A percentile compares a stretch with the other conserved stretches of the same genome.
phyloP scores from a whole-genome alignment of 163 green algal genomes.

The Volvox carteri region DNA sequence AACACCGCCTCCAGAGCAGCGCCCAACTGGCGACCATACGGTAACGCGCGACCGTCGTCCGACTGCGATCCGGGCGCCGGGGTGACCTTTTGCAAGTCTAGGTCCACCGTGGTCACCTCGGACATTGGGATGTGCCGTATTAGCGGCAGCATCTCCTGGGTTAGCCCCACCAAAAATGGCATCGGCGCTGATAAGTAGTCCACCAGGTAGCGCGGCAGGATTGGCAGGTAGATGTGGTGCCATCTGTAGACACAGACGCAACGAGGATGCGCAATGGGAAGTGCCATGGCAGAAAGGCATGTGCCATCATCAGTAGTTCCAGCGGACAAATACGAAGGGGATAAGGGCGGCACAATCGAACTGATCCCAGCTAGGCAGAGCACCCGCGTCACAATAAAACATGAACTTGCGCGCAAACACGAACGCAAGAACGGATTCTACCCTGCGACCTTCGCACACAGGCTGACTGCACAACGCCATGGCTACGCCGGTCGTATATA shows the following conservation, averaged over 20 bases:
- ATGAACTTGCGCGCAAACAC: no score
- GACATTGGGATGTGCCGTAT: slow-evolving; percentile 77
- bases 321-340: no score
- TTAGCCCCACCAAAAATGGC: slow-evolving; percentile 88
- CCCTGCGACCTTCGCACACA: no score
- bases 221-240: slow-evolving; percentile 90
- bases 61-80: slow-evolving; percentile 61
- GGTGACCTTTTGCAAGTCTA: slow-evolving; percentile 77
- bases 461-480: no score
- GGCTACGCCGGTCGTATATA: no score
- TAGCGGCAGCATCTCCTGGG: slow-evolving; percentile 72
- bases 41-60: slow-evolving; percentile 78
- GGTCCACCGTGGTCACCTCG: slow-evolving; percentile 82
- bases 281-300: no score
- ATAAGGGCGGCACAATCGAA: no score
- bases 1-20: slow-evolving; percentile 73
- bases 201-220: slow-evolving; percentile 82
- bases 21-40: slow-evolving; percentile 75
- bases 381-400: no score
- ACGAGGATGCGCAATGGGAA: no score
- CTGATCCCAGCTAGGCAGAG: no score
- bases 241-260: slow-evolving; percentile 68
- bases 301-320: no score
- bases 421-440: no score
- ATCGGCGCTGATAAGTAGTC: slow-evolving; percentile 90